Conservation (phyloP, 768 basidiomycete species). For the Piloderma croceum region DNA sequence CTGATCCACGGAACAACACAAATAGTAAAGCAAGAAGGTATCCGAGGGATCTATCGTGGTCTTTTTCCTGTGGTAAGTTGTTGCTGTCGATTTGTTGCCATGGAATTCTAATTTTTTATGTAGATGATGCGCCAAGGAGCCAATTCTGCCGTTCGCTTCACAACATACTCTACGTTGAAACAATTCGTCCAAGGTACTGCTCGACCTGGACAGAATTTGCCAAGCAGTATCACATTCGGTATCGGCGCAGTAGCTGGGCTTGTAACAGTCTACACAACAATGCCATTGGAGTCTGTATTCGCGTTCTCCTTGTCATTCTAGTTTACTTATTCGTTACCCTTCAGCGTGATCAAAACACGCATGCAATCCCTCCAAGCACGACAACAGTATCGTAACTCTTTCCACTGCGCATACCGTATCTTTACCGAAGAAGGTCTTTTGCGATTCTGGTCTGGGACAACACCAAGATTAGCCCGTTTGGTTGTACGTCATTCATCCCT, state of each 20-base stretch:
- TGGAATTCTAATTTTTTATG: neutral
- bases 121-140: slow-evolving; percentile 98
- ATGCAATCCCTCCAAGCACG: slow-evolving; percentile 92
- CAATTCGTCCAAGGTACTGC: slow-evolving; percentile 85
- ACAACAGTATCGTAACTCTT: slow-evolving; percentile 83
- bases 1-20: slow-evolving; percentile 75
- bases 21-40: slow-evolving; percentile 83
- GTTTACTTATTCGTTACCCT: neutral
- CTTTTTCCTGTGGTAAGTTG: slow-evolving; percentile 84
- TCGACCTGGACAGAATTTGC: slow-evolving; percentile 78
- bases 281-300: slow-evolving; percentile 68
- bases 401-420: slow-evolving; percentile 94
- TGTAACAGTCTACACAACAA: slow-evolving; percentile 89
- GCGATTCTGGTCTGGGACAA: slow-evolving; percentile 97
- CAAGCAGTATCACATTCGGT: slow-evolving; percentile 84
- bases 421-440: slow-evolving; percentile 87
- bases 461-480: slow-evolving; percentile 78
- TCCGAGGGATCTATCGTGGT: slow-evolving; percentile 82
- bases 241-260: slow-evolving; percentile 92
- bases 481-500: slow-evolving; percentile 56
- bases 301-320: slow-evolving; percentile 3
- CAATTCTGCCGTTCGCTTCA: slow-evolving; percentile 94
- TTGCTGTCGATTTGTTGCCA: neutral
- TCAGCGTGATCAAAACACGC: slow-evolving; percentile 91
- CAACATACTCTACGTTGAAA: slow-evolving; percentile 90